Base-by-base conservation (phyloP, 78 protist species). In the Dictyostelium capitatum region DNA sequence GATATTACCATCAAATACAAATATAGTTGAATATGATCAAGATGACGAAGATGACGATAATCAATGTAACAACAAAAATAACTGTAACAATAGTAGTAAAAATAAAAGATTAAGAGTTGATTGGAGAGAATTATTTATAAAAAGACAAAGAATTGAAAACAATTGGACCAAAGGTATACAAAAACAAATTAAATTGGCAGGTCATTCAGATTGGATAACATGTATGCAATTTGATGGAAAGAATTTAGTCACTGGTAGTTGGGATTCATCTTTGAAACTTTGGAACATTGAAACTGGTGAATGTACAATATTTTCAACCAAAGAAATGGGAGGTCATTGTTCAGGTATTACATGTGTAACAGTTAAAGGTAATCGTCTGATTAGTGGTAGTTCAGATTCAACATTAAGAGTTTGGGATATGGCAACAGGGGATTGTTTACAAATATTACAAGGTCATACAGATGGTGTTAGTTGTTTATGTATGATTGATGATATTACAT, bases 401-500 rank as follows among this genome's bases (percentile, higher is more conserved):
- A 85, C 92, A 5, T 47, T 85, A 7, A 6, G 92, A 0, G 64
- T 85, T 30, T 85, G 92, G 92, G 78, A 85, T 75, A 25, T 85
- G 30, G 17, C 74, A 1, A 85, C 83, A 17, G 92, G 92, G 1
- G 59, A 75, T 25, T 85, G 92, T 85, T 15, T 85, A 37, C 82
- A 74, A 10, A 14, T 85, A 5, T 23, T 85, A 1, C 75, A 67
- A 2, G 92, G 92, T 19, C 92, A 85, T 30, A 72, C 59, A 0
- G 92, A 85, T 47, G 92, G 92, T 85, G 92, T 85, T 0, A 85
- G 92, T 41, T 85, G 92, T 75, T 51, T 85, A 9, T 73, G 82
- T 37, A 30, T 85, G 30, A 75, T 85, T 17, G 92, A 85, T 53
- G 92, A 85, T 25, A 28, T 46, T 4, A 75, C 56, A 17, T 28